Percentiles rank a stretch among this genome's conserved stretches.
phyloP scores from a whole-genome alignment of 495 filamentous ascomycete species.

The Hypoxylon fragiforme region DNA sequence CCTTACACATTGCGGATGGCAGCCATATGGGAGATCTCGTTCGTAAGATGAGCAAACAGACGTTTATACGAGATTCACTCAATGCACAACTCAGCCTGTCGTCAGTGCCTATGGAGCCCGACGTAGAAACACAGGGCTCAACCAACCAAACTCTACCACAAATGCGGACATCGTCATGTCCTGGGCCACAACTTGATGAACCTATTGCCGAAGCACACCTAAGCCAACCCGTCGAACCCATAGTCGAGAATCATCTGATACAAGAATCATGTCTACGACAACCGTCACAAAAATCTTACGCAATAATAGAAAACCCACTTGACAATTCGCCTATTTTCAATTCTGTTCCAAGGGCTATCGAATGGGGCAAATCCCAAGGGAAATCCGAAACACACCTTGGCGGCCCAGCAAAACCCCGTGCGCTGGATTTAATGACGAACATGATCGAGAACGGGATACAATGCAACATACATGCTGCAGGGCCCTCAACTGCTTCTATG shows the following conservation, averaged over 20 bases:
- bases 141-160: conserved; percentile 5
- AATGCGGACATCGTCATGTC: conserved; percentile 8
- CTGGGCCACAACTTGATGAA: conserved; percentile 5
- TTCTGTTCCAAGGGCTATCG: not conserved
- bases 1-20: conserved; percentile 4
- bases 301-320: not conserved
- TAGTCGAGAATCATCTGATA: conserved; percentile 3
- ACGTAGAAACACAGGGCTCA: conserved; percentile 1
- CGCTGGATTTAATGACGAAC: conserved; percentile 34
- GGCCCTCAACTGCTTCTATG: conserved; percentile 19
- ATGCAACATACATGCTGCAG: conserved; percentile 40
- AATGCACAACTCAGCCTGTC: not conserved
- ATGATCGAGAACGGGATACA: conserved; percentile 44
- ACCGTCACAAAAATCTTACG: conserved; percentile 1
- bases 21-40: conserved; percentile 37
- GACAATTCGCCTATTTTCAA: too few species aligned
- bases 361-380: conserved; percentile 13
- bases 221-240: conserved; percentile 4
- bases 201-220: conserved; percentile 3
- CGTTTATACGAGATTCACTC: conserved; percentile 29
- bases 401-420: conserved; percentile 22
- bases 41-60: conserved; percentile 43
- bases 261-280: too few species aligned
- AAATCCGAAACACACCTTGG: conserved; percentile 22
- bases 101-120: not conserved